Evolutionary conservation across 768 basidiomycete species (phyloP).

Genomic region (Phylloporus sp.): DNA sequence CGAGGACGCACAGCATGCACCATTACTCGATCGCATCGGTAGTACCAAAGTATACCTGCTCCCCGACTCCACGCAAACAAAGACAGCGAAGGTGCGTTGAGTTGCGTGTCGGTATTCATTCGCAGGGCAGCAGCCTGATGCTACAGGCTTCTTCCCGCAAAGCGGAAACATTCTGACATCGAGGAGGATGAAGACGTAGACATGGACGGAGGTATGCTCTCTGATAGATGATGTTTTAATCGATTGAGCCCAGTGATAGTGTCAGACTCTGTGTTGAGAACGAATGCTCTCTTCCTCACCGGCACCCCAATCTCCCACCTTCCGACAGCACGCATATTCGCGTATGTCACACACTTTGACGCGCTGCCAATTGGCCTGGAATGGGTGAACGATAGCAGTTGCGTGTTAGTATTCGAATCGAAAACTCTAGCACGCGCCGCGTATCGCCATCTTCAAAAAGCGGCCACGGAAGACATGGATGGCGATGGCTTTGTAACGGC

Average conservation of each 20-base stretch:
- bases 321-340: constrained; percentile 73
- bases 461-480: constrained; percentile 44
- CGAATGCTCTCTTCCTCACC: constrained; percentile 66
- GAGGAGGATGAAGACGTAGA: constrained; percentile 37
- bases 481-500: constrained; percentile 57
- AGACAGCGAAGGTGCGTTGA: constrained; percentile 69
- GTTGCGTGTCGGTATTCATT: constrained; percentile 33
- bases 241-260: background rate
- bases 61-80: constrained; percentile 57
- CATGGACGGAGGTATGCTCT: constrained; percentile 28
- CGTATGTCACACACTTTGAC: constrained; percentile 76
- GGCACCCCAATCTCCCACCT: constrained; percentile 72
- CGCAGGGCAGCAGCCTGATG: constrained; percentile 43
- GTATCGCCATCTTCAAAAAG: constrained; percentile 48
- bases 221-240: constrained; percentile 2
- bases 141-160: constrained; percentile 27
- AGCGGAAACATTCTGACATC: constrained; percentile 46
- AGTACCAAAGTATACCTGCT: constrained; percentile 72
- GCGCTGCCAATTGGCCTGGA: constrained; percentile 70
- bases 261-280: constrained; percentile 46
- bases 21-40: constrained; percentile 65
- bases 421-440: constrained; percentile 50
- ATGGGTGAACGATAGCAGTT: constrained; percentile 83
- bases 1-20: constrained; percentile 17
- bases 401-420: constrained; percentile 68